Evolutionary conservation across 768 basidiomycete genomes (phyloP).

Genomic region (Cyclocybe aegerita): DNA sequence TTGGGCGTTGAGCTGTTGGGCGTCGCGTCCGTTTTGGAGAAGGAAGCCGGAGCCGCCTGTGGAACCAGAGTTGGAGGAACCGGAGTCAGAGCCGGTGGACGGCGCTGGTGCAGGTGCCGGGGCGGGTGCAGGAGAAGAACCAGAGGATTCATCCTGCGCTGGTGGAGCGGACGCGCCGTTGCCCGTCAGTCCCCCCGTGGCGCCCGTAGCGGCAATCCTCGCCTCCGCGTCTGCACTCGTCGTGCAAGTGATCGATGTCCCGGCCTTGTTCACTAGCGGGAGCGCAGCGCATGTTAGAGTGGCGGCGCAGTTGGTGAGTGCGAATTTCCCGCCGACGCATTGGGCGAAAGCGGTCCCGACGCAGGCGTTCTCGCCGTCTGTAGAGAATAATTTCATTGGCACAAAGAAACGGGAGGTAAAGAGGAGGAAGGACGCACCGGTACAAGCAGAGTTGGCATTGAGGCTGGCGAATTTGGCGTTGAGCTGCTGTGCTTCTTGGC

Average conservation of each 20-base stretch:
- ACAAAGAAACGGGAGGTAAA: neutral
- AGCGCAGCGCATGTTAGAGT: slow-evolving; percentile 46
- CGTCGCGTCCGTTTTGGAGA: no score
- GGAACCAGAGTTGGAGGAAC: no score
- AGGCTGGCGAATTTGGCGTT: slow-evolving; percentile 54
- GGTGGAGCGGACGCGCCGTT: no score
- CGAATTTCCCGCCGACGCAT: slow-evolving; percentile 50
- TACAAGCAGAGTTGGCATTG: slow-evolving; percentile 44
- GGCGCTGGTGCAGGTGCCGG: no score
- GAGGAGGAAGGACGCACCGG: slow-evolving; percentile 15
- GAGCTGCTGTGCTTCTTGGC: slow-evolving; percentile 45
- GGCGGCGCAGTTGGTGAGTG: slow-evolving; percentile 33
- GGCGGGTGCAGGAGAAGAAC: no score
- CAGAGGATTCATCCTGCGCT: no score
- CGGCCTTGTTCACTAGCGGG: slow-evolving; percentile 52
- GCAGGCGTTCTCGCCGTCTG: slow-evolving; percentile 45
- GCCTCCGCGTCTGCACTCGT: slow-evolving; percentile 43
- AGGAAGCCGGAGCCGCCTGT: no score
- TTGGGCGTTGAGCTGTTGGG: no score
- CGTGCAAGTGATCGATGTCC: slow-evolving; percentile 53
- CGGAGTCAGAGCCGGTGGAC: no score
- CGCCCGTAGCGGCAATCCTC: slow-evolving; percentile 42
- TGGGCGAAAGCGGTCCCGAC: slow-evolving; percentile 47
- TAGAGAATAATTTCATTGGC: neutral
- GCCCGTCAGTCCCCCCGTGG: slow-evolving; percentile 42